Conservation (phyloP, 768 basidiomycete species). For the Podaxis pistillaris region DNA sequence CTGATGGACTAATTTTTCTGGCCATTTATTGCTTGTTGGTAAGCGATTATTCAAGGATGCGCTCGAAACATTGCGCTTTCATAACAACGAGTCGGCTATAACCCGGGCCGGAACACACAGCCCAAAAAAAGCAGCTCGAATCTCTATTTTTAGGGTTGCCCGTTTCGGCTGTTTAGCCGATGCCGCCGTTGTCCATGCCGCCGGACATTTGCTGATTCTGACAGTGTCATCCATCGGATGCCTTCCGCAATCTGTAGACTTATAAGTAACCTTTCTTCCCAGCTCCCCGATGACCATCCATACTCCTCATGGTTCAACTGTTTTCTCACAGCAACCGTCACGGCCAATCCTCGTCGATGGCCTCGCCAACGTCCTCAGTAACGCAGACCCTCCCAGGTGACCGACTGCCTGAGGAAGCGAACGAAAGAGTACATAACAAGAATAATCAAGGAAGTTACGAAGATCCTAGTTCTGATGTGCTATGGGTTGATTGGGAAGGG, state of each 20-base stretch:
- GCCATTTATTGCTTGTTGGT: no score
- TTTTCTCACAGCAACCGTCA: background rate
- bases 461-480: slow-evolving; percentile 15
- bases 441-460: background rate
- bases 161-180: background rate
- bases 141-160: background rate
- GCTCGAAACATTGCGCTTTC: no score
- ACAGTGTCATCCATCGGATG: background rate
- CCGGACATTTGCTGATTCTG: background rate
- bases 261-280: background rate
- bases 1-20: no score
- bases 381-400: slow-evolving; percentile 14
- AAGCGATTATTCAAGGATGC: no score
- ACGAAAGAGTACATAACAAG: background rate
- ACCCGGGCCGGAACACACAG: no score
- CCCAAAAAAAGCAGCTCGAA: background rate
- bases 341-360: background rate
- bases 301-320: background rate
- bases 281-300: background rate
- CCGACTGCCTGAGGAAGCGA: slow-evolving; percentile 1
- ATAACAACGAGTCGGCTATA: no score
- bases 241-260: background rate
- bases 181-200: background rate
- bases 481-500: slow-evolving; percentile 64
- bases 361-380: background rate